Conservation (phyloP, 208 protist species). For the Polymyxa betae region DNA sequence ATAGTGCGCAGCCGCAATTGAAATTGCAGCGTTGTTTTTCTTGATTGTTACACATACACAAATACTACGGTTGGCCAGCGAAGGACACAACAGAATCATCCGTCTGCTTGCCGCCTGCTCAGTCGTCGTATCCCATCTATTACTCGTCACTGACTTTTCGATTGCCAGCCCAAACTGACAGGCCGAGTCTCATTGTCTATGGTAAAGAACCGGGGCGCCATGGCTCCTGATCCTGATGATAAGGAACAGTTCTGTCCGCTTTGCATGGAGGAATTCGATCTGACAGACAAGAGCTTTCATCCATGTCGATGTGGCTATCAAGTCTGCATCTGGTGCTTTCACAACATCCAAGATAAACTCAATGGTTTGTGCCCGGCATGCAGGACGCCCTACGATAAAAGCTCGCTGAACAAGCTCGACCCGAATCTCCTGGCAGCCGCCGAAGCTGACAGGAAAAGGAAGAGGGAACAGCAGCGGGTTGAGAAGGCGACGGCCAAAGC, state of each 20-base stretch:
- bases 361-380: conserved; percentile 81
- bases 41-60: too few species aligned
- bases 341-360: conserved; percentile 80
- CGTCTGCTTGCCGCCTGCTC: too few species aligned
- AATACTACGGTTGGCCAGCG: too few species aligned
- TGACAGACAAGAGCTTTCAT: conserved; percentile 77
- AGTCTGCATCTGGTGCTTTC: conserved; percentile 83
- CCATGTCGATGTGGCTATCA: conserved; percentile 83
- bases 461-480: not conserved
- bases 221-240: not conserved
- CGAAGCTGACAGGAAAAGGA: not conserved
- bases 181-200: too few species aligned
- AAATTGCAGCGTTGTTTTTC: too few species aligned
- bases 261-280: conserved; percentile 78
- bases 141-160: too few species aligned
- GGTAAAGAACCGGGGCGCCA: not conserved
- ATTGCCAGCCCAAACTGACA: too few species aligned
- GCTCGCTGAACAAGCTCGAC: conserved; percentile 57
- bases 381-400: conserved; percentile 75
- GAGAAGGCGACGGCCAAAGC: conserved; percentile 22
- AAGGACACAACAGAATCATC: too few species aligned
- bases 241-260: conserved; percentile 73
- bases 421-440: conserved; percentile 33
- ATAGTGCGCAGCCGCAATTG: too few species aligned
- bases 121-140: too few species aligned